phyloP scores from a whole-genome alignment of 768 basidiomycete species.

The Roridomyces roridus region DNA sequence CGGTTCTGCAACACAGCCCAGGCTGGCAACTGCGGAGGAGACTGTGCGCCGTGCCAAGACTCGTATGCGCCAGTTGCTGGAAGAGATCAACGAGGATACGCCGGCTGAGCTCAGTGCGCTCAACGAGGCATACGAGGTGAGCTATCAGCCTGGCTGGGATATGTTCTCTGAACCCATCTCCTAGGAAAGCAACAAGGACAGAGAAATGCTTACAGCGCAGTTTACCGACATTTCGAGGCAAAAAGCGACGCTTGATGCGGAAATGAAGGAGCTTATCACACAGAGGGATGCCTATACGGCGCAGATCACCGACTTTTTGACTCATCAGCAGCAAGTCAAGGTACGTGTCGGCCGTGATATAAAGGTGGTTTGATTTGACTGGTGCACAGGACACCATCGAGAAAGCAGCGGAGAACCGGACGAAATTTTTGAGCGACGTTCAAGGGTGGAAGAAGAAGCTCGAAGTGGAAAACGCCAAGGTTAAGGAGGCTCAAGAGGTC shows the following conservation, averaged over 20 bases:
- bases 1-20: neutral
- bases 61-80: constrained; percentile 43
- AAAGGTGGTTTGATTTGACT: neutral
- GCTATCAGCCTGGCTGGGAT: constrained; percentile 12
- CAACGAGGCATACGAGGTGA: constrained; percentile 58
- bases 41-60: constrained; percentile 27
- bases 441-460: constrained; percentile 60
- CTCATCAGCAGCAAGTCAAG: constrained; percentile 43
- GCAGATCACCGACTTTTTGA: constrained; percentile 59
- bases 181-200: constrained; percentile 65
- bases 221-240: constrained; percentile 50
- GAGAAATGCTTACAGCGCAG: constrained; percentile 52
- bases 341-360: constrained; percentile 44
- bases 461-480: constrained; percentile 50
- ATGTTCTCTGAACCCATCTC: neutral
- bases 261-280: constrained; percentile 47
- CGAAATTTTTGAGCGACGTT: constrained; percentile 55
- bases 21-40: constrained; percentile 34
- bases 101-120: constrained; percentile 67
- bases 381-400: constrained; percentile 53
- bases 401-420: constrained; percentile 52
- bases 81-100: constrained; percentile 72
- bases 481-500: constrained; percentile 50
- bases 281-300: constrained; percentile 53
- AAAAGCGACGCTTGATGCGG: constrained; percentile 53